Conservation (phyloP, 1,284 basidiomycete genomes). For the Trichosporon asahii region DNA sequence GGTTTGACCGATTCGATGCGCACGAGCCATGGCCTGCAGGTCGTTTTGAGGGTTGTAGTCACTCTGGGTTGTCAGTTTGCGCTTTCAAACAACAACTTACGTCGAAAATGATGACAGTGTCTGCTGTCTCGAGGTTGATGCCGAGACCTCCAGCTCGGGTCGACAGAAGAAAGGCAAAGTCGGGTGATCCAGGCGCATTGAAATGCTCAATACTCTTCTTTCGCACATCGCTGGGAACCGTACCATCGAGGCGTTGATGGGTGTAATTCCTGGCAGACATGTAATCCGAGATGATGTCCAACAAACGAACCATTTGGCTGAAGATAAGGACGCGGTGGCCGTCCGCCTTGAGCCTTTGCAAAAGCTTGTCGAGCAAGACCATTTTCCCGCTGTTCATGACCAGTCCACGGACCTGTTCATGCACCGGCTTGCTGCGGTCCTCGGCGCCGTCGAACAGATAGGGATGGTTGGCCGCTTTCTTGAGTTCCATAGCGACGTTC, state of each 20-base stretch:
- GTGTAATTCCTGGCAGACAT: constrained; percentile 84
- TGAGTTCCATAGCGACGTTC: constrained; percentile 94
- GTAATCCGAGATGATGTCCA: constrained; percentile 98
- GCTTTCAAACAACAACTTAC: constrained; percentile 56
- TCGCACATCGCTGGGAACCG: constrained; percentile 70
- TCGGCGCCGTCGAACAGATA: constrained; percentile 98
- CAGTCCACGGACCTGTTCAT: constrained; percentile 88
- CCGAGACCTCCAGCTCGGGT: constrained; percentile 96
- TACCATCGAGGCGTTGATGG: constrained; percentile 74
- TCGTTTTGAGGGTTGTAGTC: constrained; percentile 87
- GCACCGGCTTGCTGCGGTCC: constrained; percentile 59
- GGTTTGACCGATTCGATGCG: constrained; percentile 95
- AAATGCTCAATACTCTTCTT: constrained; percentile 80
- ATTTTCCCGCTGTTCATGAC: constrained; percentile 99
- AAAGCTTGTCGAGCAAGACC: constrained; percentile 91
- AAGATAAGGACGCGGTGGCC: constrained; percentile 97
- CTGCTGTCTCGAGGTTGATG: constrained; percentile 96
- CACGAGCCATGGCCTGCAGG: constrained; percentile 97
- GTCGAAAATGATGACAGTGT: constrained; percentile 99
- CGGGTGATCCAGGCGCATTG: constrained; percentile 69
- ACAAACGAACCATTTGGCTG: constrained; percentile 98
- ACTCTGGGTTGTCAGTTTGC: constrained; percentile 24
- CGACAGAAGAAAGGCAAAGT: constrained; percentile 80
- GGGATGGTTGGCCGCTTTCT: constrained; percentile 97
- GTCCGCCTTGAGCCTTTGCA: constrained; percentile 80